Evolutionary conservation across 2,329 filamentous ascomycete species (phyloP), one percentile per base, ranked within the genome.

Genomic region (Canariomyces notabilis): DNA sequence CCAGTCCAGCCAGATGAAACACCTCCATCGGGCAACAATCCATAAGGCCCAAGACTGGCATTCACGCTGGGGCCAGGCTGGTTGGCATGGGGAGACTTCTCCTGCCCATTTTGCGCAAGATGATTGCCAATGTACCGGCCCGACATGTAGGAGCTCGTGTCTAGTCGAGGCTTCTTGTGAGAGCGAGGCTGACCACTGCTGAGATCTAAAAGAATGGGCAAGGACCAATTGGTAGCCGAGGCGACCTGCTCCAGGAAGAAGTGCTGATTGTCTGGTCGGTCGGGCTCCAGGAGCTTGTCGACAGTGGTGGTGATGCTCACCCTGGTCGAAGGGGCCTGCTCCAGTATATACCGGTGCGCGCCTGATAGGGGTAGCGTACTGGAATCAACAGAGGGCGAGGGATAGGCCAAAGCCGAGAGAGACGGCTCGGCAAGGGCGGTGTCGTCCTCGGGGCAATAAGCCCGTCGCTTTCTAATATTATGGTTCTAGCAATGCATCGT

Each of bases 381-480:
- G 56, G 57, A 53, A 46, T 44, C 44, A 52, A 54, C 22, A 51
- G 46, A 42, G 37, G 48, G 43, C 22, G 51, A 48, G 44, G 50
- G 44, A 21, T 48, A 48, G 12, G 59, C 55, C 46, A 57, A 51
- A 59, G 58, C 60, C 56, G 67, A 64, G 57, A 63, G 55, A 50
- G 58, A 60, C 55, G 61, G 57, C 61, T 64, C 65, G 53, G 56
- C 55, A 62, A 63, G 58, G 55, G 61, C 57, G 55, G 65, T 64
- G 56, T 66, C 65, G 56, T 66, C 65, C 50, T 65, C 66, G 48
- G 63, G 61, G 59, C 60, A 62, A 57, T 67, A 66, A 54, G 65
- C 64, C 63, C 70, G 67, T 48, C 70, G 70, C 62, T 70, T 72
- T 62, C 68, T 72, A 54, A 67, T 61, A 53, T 57, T 56, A 51